phyloP scores from a whole-genome alignment of 768 basidiomycete genomes.

The Mycena floridula region DNA sequence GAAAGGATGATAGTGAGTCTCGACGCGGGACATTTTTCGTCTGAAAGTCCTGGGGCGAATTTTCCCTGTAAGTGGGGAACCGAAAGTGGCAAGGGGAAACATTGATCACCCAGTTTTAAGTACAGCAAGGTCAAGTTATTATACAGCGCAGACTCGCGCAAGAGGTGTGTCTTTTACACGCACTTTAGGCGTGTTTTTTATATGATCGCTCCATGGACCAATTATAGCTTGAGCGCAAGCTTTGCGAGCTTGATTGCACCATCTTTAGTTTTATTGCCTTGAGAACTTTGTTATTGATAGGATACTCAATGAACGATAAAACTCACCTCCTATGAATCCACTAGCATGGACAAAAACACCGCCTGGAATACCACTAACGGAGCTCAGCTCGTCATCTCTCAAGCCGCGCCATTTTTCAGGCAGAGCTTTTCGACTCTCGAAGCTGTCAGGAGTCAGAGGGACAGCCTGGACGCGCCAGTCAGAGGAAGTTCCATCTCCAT shows the following conservation, averaged over 20 bases:
- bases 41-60: too few relatives aligned
- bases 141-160: too few relatives aligned
- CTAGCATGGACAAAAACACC: conserved; percentile 93
- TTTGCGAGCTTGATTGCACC: conserved; percentile 80
- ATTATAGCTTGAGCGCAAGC: conserved; percentile 49
- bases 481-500: conserved; percentile 71
- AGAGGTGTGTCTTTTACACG: too few relatives aligned
- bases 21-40: too few relatives aligned
- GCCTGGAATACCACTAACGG: conserved; percentile 68
- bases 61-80: too few relatives aligned
- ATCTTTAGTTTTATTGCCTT: conserved; percentile 86
- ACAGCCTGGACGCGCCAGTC: conserved; percentile 95
- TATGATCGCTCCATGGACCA: too few relatives aligned
- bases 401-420: conserved; percentile 93
- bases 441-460: conserved; percentile 74
- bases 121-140: too few relatives aligned
- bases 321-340: conserved; percentile 91
- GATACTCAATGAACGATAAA: conserved; percentile 2
- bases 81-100: too few relatives aligned
- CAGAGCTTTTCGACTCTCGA: conserved; percentile 85
- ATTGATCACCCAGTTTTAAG: too few relatives aligned
- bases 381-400: conserved; percentile 76
- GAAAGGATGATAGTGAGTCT: conserved; percentile 55
- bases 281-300: neutral
- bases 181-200: too few relatives aligned